Conservation (phyloP, 1,139 yeast species). For the Scheffersomyces insectosa region DNA sequence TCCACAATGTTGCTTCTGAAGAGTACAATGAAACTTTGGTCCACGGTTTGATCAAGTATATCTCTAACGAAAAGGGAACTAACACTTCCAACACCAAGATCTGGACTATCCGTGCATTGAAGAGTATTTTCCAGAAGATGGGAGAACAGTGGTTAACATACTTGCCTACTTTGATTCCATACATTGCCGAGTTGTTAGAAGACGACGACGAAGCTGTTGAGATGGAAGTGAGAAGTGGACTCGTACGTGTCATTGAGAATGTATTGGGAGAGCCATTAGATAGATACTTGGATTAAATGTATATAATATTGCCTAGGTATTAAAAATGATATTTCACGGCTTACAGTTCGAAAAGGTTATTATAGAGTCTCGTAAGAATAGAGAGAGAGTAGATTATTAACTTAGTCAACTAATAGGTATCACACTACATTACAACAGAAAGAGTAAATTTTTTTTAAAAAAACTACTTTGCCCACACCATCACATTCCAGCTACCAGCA, state of each 20-base stretch:
- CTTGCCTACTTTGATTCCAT: slow-evolving; percentile 92
- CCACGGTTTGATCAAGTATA: slow-evolving; percentile 36
- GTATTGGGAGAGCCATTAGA: slow-evolving; percentile 95
- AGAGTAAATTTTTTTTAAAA: slow-evolving; percentile 7
- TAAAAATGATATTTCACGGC: not conserved
- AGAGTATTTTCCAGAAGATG: slow-evolving; percentile 81
- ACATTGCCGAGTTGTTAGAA: slow-evolving; percentile 91
- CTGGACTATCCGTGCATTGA: slow-evolving; percentile 82
- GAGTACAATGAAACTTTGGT: slow-evolving; percentile 67
- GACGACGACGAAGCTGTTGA: slow-evolving; percentile 96
- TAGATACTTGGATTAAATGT: slow-evolving; percentile 66
- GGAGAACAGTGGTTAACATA: slow-evolving; percentile 94
- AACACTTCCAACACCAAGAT: slow-evolving; percentile 51
- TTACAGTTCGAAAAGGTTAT: no score
- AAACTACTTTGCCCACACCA: not conserved
- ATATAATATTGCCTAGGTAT: not conserved
- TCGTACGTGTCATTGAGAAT: slow-evolving; percentile 86
- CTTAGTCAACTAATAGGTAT: no score
- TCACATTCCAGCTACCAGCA: not conserved
- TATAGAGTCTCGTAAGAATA: no score
- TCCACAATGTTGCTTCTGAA: slow-evolving; percentile 72
- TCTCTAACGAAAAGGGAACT: slow-evolving; percentile 35
- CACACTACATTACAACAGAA: not conserved
- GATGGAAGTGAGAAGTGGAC: slow-evolving; percentile 85
- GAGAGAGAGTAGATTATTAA: no score